These are phyloP conservation scores for Komagataea norvegica DNA, from an alignment of 1,139 yeast genomes.

Conservation along the genomic window DNA sequence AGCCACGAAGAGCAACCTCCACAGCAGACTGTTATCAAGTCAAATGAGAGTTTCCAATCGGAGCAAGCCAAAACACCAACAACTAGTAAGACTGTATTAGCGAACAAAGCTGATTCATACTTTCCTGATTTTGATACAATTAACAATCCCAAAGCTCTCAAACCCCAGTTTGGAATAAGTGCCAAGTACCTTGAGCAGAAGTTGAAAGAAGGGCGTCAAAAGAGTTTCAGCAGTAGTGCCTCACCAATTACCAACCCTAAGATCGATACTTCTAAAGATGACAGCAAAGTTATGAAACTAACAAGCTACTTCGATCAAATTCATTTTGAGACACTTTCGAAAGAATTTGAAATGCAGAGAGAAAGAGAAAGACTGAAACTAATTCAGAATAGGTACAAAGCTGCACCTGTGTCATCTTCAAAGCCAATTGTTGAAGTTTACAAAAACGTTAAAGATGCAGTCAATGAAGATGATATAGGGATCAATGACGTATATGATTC, in stretches of 20 bases:
- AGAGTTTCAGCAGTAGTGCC: conserved; percentile 18
- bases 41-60: neutral
- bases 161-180: conserved; percentile 25
- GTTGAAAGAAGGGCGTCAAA: conserved; percentile 27
- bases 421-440: conserved; percentile 90
- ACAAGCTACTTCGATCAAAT: conserved; percentile 69
- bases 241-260: conserved; percentile 10
- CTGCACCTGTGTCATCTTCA: conserved; percentile 70
- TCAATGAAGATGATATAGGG: conserved; percentile 37
- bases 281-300: conserved; percentile 52
- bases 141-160: conserved; percentile 3
- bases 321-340: conserved; percentile 76
- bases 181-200: conserved; percentile 27
- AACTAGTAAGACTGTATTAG: conserved; percentile 10
- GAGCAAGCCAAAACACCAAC: neutral
- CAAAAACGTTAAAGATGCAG: conserved; percentile 86
- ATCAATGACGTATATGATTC: conserved; percentile 8
- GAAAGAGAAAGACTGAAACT: conserved; percentile 69
- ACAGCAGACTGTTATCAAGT: neutral
- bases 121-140: conserved; percentile 2
- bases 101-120: conserved; percentile 8
- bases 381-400: conserved; percentile 59
- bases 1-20: conserved; percentile 1
- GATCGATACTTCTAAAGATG: conserved; percentile 22
- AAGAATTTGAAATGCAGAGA: conserved; percentile 84